phyloP scores from a whole-genome alignment of 345 rosid species.

The Brassica carinata region DNA sequence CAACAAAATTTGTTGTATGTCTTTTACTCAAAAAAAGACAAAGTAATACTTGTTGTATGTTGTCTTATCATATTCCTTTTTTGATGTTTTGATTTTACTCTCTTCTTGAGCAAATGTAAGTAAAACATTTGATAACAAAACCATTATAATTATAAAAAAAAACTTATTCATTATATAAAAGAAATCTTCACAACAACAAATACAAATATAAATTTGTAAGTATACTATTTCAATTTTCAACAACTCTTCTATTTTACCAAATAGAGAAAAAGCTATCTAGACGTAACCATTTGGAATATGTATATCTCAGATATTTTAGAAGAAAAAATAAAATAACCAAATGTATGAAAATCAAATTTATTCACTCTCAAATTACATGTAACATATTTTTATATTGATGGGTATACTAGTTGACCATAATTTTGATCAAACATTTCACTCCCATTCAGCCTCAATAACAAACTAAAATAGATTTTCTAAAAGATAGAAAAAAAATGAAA shows the following conservation, averaged over 20 bases:
- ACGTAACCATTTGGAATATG: not conserved
- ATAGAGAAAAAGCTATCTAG: not conserved
- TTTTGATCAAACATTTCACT: not conserved
- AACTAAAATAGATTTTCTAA: not conserved
- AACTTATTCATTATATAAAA: no score
- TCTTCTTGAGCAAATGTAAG: slow-evolving; percentile 23
- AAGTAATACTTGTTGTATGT: not conserved
- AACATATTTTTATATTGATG: no score
- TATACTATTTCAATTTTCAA: no score
- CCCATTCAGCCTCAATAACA: not conserved
- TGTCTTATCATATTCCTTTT: not conserved
- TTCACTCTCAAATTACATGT: not conserved
- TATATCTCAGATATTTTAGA: not conserved
- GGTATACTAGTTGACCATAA: no score
- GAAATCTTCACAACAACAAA: no score
- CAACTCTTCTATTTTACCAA: no score
- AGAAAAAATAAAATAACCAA: not conserved
- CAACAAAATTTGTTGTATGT: slow-evolving; percentile 17
- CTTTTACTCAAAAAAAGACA: not conserved
- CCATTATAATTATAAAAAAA: no score
- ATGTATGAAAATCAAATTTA: not conserved
- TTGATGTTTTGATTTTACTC: not conserved
- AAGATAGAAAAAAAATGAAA: not conserved
- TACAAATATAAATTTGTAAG: no score
- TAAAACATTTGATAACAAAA: slow-evolving; percentile 1